Base-by-base conservation (phyloP, 805 yeast genomes). In the Pichia gijzeniarum region DNA sequence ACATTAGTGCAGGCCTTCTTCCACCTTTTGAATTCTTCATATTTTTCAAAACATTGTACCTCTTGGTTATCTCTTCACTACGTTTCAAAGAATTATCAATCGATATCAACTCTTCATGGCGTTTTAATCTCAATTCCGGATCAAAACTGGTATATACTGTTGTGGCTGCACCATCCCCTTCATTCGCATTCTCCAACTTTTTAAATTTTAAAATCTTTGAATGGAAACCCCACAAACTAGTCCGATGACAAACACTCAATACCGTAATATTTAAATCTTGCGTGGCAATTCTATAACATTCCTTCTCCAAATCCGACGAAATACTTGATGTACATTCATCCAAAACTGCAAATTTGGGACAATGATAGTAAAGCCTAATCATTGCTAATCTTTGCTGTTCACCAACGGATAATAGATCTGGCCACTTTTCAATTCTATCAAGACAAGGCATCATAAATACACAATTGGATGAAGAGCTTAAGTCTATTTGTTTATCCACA, bases 311-410 rank as follows among this genome's bases (percentile, higher is more conserved):
- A 49, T 84, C 85, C 10, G 93, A 86, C 0, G 96, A 82, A 2
- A 90, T 95, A 1, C 95, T 91, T 3, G 96, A 87, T 1, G 98
- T 90, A 64, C 96, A 90, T 68, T 90, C 98, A 66, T 90, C 98
- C 52, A 90, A 70, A 21, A 90, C 95, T 0, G 98, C 98, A 71
- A 89, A 90, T 62, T 80, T 84, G 2, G 98, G 98, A 56, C 76
- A 74, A 63, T 90, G 96, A 60, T 89, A 90, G 60, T 85, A 90
- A 64, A 90, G 72, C 57, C 97, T 75, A 2, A 95, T 96, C 85
- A 91, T 82, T 13, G 96, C 96, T 52, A 90, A 72, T 55, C 96
- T 71, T 62, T 90, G 97, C 63, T 90, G 96, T 20, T 90, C 95
- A 22, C 98, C 97, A 52, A 82, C 80, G 2, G 95, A 83, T 50